Percentiles rank a stretch among this genome's conserved stretches.
Evolutionary conservation across 1,284 basidiomycete genomes (phyloP).

Genomic region (Gastroboletus turbinatus): DNA sequence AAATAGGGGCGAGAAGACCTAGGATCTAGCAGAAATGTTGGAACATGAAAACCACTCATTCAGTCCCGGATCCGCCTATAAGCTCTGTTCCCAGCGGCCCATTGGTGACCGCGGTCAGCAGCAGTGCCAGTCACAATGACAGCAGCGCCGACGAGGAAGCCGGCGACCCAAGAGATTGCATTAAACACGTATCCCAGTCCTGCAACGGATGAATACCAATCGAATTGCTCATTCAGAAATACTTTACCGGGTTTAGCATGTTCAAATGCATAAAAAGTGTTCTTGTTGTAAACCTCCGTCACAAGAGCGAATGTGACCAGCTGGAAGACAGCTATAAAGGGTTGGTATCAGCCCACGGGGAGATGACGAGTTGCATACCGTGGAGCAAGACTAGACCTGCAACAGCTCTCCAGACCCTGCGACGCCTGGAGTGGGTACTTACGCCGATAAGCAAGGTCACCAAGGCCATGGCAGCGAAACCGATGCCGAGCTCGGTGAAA

Average conservation of each 20-base stretch:
- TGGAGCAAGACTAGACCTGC: slow-evolving; percentile 62
- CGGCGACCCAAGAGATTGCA: slow-evolving; percentile 58
- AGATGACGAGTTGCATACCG: slow-evolving; percentile 39
- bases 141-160: slow-evolving; percentile 49
- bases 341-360: neutral
- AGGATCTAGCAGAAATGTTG: neutral
- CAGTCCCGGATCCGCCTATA: slow-evolving; percentile 51
- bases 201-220: slow-evolving; percentile 27
- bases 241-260: slow-evolving; percentile 60
- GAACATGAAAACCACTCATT: slow-evolving; percentile 2
- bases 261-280: slow-evolving; percentile 51
- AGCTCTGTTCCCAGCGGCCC: slow-evolving; percentile 74
- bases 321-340: slow-evolving; percentile 51
- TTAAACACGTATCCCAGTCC: slow-evolving; percentile 60
- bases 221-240: neutral
- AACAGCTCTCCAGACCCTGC: slow-evolving; percentile 72
- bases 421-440: slow-evolving; percentile 66
- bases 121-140: slow-evolving; percentile 65
- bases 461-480: slow-evolving; percentile 59
- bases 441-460: slow-evolving; percentile 63
- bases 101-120: slow-evolving; percentile 63
- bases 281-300: slow-evolving; percentile 55
- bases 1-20: neutral
- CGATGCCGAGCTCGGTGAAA: slow-evolving; percentile 57
- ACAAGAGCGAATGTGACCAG: slow-evolving; percentile 62